These are phyloP conservation scores for Diaporthe batatas DNA, from an alignment of 2,329 filamentous ascomycete species.

Conservation along the genomic window DNA sequence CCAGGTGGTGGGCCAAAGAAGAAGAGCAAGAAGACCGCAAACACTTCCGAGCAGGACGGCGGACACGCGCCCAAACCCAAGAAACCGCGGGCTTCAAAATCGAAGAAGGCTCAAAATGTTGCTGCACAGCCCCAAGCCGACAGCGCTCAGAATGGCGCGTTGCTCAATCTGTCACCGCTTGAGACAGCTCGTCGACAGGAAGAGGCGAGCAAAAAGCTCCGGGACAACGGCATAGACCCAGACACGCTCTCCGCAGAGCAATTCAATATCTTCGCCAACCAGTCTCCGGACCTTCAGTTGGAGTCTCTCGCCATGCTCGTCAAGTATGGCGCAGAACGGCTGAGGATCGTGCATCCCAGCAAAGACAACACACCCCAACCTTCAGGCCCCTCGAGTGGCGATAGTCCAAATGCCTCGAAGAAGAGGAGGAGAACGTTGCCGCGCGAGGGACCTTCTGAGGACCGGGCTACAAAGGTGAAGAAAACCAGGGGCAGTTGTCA, in stretches of 20 bases:
- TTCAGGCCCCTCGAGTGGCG: slow-evolving; percentile 39
- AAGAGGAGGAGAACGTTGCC: slow-evolving; percentile 49
- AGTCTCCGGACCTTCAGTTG: slow-evolving; percentile 67
- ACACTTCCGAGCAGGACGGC: slow-evolving; percentile 36
- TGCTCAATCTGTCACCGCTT: slow-evolving; percentile 57
- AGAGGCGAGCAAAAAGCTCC: slow-evolving; percentile 62
- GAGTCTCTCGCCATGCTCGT: slow-evolving; percentile 69
- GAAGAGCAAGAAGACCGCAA: slow-evolving; percentile 48
- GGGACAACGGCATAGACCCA: slow-evolving; percentile 63
- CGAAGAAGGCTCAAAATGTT: slow-evolving; percentile 40
- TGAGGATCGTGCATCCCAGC: slow-evolving; percentile 69
- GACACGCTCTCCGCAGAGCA: slow-evolving; percentile 66
- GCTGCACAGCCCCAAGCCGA: slow-evolving; percentile 35
- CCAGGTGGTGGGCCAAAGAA: slow-evolving; percentile 45
- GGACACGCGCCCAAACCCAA: slow-evolving; percentile 44
- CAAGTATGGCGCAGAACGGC: slow-evolving; percentile 68
- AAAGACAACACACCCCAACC: slow-evolving; percentile 50
- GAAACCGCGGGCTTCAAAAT: slow-evolving; percentile 39
- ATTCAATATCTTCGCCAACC: slow-evolving; percentile 71
- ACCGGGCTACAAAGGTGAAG: slow-evolving; percentile 45
- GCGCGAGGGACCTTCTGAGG: slow-evolving; percentile 47
- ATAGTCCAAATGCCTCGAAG: slow-evolving; percentile 44
- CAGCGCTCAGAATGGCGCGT: slow-evolving; percentile 48
- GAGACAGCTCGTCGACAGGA: slow-evolving; percentile 65
- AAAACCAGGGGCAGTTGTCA: slow-evolving; percentile 52